Conservation (phyloP, 306 rosid genomes). For the Echinosophora koreensis region DNA sequence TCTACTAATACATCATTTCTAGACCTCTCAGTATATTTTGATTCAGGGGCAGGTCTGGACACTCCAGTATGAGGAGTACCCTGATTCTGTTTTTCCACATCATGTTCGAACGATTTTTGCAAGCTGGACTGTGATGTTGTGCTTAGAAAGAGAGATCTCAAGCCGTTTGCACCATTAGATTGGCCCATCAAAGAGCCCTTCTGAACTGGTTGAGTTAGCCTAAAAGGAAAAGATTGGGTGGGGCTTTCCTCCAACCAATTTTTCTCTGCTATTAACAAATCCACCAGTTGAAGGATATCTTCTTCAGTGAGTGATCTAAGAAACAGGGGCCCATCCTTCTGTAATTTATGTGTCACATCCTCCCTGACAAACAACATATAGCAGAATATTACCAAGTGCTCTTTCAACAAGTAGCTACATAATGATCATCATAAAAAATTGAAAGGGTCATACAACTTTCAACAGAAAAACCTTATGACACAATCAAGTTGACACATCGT, state of each 20-base stretch:
- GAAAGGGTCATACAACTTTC: conserved; percentile 11
- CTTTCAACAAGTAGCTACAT: conserved; percentile 34
- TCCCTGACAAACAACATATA: conserved; percentile 59
- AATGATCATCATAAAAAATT: conserved; percentile 21
- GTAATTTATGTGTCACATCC: conserved; percentile 67
- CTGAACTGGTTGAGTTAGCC: conserved; percentile 44
- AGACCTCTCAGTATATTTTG: conserved; percentile 47
- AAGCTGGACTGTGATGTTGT: conserved; percentile 27
- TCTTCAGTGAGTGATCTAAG: conserved; percentile 54
- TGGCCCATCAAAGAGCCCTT: conserved; percentile 42
- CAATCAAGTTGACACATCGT: conserved; percentile 7
- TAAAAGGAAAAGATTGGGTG: conserved; percentile 66
- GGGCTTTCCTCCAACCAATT: conserved; percentile 83
- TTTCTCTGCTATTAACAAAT: conserved; percentile 70
- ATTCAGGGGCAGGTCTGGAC: conserved; percentile 47
- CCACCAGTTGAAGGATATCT: conserved; percentile 69
- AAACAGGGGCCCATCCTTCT: conserved; percentile 59
- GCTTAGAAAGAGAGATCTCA: conserved; percentile 64
- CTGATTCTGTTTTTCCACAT: conserved; percentile 51
- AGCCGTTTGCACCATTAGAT: conserved; percentile 52
- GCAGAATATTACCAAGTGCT: conserved; percentile 26
- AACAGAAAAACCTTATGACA: neutral
- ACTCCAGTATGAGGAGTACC: conserved; percentile 51
- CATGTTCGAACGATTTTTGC: conserved; percentile 51
- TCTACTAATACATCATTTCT: conserved; percentile 58